These are phyloP conservation scores for Xylariaceae sp. DNA, from an alignment of 2,329 filamentous ascomycete genomes.

Conservation along the genomic window DNA sequence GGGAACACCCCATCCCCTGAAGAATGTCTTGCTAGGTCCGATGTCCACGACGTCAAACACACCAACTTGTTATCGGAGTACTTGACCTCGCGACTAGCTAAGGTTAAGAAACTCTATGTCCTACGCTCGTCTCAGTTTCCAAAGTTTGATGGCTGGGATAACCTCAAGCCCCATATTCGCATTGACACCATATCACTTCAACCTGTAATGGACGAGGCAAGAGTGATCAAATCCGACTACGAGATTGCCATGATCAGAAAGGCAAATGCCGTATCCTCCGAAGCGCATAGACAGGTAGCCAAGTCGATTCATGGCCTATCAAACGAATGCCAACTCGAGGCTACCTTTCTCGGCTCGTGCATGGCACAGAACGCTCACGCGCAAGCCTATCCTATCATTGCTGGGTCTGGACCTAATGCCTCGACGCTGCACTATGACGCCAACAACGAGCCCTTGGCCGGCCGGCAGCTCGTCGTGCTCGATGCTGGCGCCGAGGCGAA, in stretches of 20 bases:
- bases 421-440: conserved; percentile 85
- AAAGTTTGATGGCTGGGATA: conserved; percentile 39
- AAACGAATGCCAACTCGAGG: conserved; percentile 86
- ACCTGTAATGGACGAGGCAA: conserved; percentile 78
- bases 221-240: conserved; percentile 84
- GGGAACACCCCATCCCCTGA: conserved; percentile 66
- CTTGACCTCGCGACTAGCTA: conserved; percentile 54
- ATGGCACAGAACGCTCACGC: conserved; percentile 74
- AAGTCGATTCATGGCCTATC: conserved; percentile 65
- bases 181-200: conserved; percentile 63
- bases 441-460: conserved; percentile 75
- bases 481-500: conserved; percentile 88
- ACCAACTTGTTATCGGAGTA: conserved; percentile 55
- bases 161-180: conserved; percentile 39
- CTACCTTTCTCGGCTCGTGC: conserved; percentile 75
- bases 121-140: conserved; percentile 54
- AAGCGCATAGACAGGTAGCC: conserved; percentile 78
- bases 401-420: conserved; percentile 81
- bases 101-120: conserved; percentile 52
- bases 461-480: conserved; percentile 77
- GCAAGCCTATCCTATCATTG: conserved; percentile 90
- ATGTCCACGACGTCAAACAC: conserved; percentile 75
- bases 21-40: conserved; percentile 66
- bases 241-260: conserved; percentile 83
- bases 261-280: conserved; percentile 80